phyloP scores from a whole-genome alignment of 257 asterid species.

The Catharanthus roseus region DNA sequence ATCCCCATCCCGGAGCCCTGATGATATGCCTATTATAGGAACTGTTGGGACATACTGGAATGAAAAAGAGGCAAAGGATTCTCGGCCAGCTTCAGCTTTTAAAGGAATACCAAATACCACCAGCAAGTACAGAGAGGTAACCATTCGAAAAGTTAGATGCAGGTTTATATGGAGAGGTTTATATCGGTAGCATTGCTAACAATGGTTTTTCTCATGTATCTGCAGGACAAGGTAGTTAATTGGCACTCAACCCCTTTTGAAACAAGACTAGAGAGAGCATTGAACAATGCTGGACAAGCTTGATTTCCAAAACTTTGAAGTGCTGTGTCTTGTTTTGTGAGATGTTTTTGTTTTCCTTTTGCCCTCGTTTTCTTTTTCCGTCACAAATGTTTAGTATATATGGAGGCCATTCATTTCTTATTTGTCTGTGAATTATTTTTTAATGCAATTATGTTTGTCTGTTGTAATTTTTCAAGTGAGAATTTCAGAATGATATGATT shows the following conservation, averaged over 20 bases:
- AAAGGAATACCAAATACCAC: conserved; percentile 88
- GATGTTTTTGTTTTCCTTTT: conserved; percentile 13
- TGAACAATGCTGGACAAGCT: conserved; percentile 44
- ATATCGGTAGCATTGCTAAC: conserved; percentile 10
- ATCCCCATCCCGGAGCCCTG: conserved; percentile 89
- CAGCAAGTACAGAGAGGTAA: conserved; percentile 91
- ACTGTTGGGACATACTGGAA: conserved; percentile 90
- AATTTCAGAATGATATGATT: conserved; percentile 1
- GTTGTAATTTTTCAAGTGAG: conserved; percentile 3
- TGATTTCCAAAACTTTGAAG: conserved; percentile 16
- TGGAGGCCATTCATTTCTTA: neutral
- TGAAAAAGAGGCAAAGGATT: conserved; percentile 34
- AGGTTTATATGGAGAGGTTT: neutral
- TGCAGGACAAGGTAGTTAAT: conserved; percentile 82
- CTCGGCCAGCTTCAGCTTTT: conserved; percentile 44
- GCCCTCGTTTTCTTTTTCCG: neutral
- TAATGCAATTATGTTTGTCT: conserved; percentile 1
- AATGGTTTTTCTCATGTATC: conserved; percentile 5
- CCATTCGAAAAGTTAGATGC: no score
- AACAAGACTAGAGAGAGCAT: conserved; percentile 77
- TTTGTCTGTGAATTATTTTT: conserved; percentile 7
- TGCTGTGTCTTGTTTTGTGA: conserved; percentile 13
- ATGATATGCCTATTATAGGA: conserved; percentile 87
- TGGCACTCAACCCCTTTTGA: conserved; percentile 95
- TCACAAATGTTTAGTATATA: neutral